A percentile compares a stretch with the other conserved stretches of the same genome.
These are phyloP conservation scores for Fraxinus excelsior DNA, from an alignment of 257 asterid species.

Conservation along the genomic window DNA sequence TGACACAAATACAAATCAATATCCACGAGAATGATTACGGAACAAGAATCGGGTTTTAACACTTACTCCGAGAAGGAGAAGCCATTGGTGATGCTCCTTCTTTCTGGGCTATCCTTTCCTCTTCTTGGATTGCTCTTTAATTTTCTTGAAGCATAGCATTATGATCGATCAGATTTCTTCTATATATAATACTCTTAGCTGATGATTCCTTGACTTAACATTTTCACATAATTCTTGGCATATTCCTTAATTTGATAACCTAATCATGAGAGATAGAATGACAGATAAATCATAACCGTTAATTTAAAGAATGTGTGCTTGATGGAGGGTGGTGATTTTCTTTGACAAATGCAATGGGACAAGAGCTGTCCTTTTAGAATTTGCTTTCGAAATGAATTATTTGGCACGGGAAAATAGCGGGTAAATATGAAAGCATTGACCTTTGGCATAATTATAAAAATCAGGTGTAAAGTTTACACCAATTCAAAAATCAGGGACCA, in stretches of 20 bases:
- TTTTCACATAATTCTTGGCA: not conserved
- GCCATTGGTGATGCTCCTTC: constrained; percentile 40
- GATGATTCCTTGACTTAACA: constrained; percentile 32
- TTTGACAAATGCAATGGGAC: not conserved
- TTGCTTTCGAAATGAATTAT: no score
- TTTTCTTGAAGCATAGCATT: constrained; percentile 7
- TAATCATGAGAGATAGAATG: not conserved
- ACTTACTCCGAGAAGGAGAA: constrained; percentile 47
- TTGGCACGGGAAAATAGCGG: no score
- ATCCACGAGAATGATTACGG: no score
- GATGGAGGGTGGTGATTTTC: not conserved
- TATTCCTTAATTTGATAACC: not conserved
- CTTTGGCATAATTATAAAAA: no score
- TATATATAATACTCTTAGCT: no score
- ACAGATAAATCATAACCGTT: constrained; percentile 1
- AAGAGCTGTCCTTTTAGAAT: no score
- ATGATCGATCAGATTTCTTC: not conserved
- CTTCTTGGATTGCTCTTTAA: not conserved
- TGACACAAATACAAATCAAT: no score
- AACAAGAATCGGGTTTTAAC: not conserved
- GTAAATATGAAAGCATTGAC: no score
- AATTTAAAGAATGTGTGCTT: not conserved
- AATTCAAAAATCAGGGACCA: no score
- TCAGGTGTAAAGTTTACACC: no score
- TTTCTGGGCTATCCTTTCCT: constrained; percentile 16